Evolutionary conservation across 306 rosid species (phyloP).

Genomic region (Cucurbita maxima): DNA sequence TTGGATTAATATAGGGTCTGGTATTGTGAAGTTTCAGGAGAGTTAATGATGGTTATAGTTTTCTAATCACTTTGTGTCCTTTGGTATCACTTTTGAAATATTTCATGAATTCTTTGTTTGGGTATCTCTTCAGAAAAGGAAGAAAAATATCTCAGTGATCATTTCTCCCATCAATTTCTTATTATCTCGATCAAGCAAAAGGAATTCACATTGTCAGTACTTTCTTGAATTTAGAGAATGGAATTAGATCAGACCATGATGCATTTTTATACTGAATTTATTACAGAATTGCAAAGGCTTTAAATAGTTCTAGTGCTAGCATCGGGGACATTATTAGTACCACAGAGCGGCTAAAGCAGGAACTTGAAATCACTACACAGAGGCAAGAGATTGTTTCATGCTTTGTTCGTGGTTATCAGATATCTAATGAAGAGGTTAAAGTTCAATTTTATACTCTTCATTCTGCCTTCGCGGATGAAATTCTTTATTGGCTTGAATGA

Average conservation of each 20-base stretch:
- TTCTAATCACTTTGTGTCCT: neutral
- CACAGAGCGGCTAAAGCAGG: conserved; percentile 87
- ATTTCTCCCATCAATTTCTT: neutral
- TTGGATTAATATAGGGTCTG: neutral
- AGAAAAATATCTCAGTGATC: neutral
- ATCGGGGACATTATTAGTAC: conserved; percentile 80
- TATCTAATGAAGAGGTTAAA: conserved; percentile 66
- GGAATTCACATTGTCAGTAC: neutral
- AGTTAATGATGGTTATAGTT: neutral
- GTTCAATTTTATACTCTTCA: conserved; percentile 4
- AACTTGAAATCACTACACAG: conserved; percentile 55
- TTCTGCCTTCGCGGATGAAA: conserved; percentile 3
- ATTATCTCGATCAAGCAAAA: neutral
- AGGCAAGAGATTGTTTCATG: conserved; percentile 76
- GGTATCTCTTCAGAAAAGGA: neutral
- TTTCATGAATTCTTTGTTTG: neutral
- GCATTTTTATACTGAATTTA: neutral
- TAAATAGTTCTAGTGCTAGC: conserved; percentile 60
- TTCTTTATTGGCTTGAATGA: neutral
- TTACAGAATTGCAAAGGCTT: conserved; percentile 58
- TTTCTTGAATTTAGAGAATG: neutral
- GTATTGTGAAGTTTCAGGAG: neutral
- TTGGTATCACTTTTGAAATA: neutral
- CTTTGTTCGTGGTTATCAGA: conserved; percentile 91
- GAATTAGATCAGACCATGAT: conserved; percentile 1